phyloP scores from a whole-genome alignment of 1,284 basidiomycete species.

The Irpex rosettiformis region DNA sequence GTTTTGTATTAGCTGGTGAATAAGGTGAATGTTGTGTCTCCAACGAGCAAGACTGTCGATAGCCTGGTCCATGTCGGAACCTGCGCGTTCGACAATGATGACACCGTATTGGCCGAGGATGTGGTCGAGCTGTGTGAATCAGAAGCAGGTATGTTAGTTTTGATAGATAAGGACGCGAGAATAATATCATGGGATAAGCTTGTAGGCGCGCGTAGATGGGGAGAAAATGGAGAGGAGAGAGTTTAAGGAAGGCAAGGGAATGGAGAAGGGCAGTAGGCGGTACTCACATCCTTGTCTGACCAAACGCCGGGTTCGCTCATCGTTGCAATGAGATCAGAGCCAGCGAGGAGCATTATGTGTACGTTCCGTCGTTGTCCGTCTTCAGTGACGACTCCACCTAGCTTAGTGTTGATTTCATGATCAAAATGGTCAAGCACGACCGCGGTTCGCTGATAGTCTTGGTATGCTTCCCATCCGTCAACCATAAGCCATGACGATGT shows the following conservation, averaged over 20 bases:
- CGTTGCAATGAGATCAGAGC: constrained; percentile 95
- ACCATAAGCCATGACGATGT: constrained; percentile 87
- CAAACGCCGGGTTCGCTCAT: constrained; percentile 99
- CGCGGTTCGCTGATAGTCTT: constrained; percentile 92
- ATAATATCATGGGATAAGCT: constrained; percentile 6
- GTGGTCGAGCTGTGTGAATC: constrained; percentile 73
- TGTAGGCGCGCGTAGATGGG: constrained; percentile 5
- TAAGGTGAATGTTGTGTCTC: constrained; percentile 90
- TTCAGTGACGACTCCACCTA: constrained; percentile 66
- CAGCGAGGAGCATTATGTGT: constrained; percentile 91
- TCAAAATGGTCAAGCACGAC: constrained; percentile 96
- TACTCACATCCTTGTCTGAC: constrained; percentile 85
- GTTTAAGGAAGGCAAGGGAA: neutral
- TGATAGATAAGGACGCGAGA: neutral
- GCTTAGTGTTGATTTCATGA: constrained; percentile 83
- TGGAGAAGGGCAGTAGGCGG: constrained; percentile 16
- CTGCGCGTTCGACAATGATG: constrained; percentile 93
- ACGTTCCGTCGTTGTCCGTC: constrained; percentile 64
- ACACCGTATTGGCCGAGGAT: constrained; percentile 94
- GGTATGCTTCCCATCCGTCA: constrained; percentile 95
- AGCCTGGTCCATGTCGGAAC: constrained; percentile 86
- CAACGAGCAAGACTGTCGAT: constrained; percentile 74
- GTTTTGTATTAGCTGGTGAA: constrained; percentile 97
- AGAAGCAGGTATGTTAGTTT: constrained; percentile 3
- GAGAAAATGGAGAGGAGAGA: neutral